Conservation (phyloP, 2,329 filamentous ascomycete species). For the Trichocomaceae sp. region DNA sequence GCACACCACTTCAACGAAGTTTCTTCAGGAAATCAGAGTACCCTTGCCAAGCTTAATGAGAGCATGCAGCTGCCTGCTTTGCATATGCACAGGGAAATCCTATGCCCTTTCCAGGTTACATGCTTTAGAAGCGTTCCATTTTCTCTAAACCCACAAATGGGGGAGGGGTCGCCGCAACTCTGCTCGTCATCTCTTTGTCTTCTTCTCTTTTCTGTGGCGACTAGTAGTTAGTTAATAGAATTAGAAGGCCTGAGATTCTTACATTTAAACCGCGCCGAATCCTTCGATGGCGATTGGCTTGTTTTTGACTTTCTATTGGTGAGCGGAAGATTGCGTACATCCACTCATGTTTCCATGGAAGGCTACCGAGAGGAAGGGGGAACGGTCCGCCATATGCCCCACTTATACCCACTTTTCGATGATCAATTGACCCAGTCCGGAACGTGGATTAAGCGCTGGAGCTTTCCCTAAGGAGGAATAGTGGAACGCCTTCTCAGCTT, state of each 20-base stretch:
- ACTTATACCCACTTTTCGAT: neutral
- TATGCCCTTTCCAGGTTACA: neutral
- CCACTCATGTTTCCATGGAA: neutral
- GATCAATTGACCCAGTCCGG: neutral
- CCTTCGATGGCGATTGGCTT: neutral
- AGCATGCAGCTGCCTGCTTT: slow-evolving; percentile 3
- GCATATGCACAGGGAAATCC: slow-evolving; percentile 4
- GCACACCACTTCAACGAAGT: neutral
- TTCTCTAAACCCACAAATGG: neutral
- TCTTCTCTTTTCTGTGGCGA: neutral
- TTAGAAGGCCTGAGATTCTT: neutral
- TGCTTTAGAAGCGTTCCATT: neutral
- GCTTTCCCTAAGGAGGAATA: slow-evolving; percentile 2
- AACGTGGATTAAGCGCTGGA: slow-evolving; percentile 12
- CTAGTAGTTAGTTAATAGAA: too few relatives aligned
- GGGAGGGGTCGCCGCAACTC: neutral
- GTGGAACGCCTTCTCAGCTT: neutral
- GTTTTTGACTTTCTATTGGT: neutral
- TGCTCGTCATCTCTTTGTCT: neutral
- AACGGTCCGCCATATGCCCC: neutral
- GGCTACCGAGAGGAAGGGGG: neutral
- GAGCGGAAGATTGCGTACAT: neutral
- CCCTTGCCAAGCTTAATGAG: slow-evolving; percentile 4
- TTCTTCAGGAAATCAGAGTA: slow-evolving; percentile 4
- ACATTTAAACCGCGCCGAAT: neutral